These are phyloP conservation scores for Oldenlandia corymbosa DNA, from an alignment of 257 asterid genomes.

Conservation along the genomic window DNA sequence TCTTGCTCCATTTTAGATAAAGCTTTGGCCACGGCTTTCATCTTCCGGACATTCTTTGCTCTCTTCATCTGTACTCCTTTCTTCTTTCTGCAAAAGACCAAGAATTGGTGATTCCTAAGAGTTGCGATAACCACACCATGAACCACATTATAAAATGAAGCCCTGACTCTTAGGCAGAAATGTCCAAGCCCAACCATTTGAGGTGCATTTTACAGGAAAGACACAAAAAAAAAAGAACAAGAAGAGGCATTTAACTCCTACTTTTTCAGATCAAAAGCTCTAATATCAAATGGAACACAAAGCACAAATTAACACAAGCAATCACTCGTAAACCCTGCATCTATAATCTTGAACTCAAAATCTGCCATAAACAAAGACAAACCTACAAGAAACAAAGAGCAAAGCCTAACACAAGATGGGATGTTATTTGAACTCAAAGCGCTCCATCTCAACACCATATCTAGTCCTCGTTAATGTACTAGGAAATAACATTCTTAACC, in stretches of 20 bases:
- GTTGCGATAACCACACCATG: background rate
- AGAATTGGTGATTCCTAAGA: background rate
- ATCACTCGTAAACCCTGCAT: background rate
- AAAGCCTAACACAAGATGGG: background rate
- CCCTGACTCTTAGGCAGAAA: too few species aligned
- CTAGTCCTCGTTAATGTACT: background rate
- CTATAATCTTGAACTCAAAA: background rate
- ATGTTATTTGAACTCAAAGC: background rate
- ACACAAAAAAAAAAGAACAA: too few species aligned
- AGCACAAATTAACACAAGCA: too few species aligned
- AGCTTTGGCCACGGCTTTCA: conserved; percentile 67
- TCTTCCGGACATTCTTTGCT: conserved; percentile 53
- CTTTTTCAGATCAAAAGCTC: too few species aligned
- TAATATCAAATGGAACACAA: too few species aligned
- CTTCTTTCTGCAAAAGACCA: conserved; percentile 36
- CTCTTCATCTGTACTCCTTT: conserved; percentile 66
- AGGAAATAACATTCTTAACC: background rate
- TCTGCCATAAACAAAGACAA: background rate
- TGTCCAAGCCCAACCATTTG: too few species aligned
- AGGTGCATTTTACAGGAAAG: too few species aligned
- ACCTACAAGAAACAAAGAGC: background rate
- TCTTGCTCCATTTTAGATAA: conserved; percentile 42
- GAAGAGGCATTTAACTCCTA: too few species aligned
- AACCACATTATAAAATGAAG: background rate
- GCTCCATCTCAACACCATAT: background rate